Evolutionary conservation across 192 early-diverging fungal genomes (phyloP), one percentile per base, ranked within the genome.

Genomic region (Entrophospora sp.): DNA sequence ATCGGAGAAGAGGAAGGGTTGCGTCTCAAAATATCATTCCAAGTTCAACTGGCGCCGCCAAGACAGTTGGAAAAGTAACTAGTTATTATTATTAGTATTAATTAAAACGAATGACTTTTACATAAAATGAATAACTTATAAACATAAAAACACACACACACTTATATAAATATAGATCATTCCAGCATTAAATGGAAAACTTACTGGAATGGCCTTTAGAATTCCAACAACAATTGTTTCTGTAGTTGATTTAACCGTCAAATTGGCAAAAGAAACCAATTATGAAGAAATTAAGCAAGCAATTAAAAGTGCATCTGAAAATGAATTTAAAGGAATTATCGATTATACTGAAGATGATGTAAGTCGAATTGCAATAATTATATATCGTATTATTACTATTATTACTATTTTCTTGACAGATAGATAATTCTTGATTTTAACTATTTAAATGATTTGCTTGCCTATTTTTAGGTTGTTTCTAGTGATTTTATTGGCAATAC

Each of bases 161-260:
- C n/a, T n/a, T n/a, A n/a, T n/a, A n/a, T n/a, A n/a, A n/a, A n/a
- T n/a, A 9, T 25, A 58, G 56, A 94, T 98, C 60, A 90, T 97
- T 60, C 96, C 96, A 60, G 71, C 75, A 34, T 82, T 97, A 67
- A 91, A 93, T 77, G 94, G 92, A 72, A 97, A 95, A 86, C 81
- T 98, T 64, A 98, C 96, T 52, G 95, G 95, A 71, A 98, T 98
- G 96, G 84, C 96, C 63, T 95, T 98, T 85, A 93, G 96, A 84
- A 89, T 98, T 58, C 86, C 89, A 30, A 87, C 73, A 81, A 89
- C 75, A 8, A 92, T 97, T 71, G 96, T 98, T 53, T 98, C 96
- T 30, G 92, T 98, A 58, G 96, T 98, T 67, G 96, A 98, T 76
- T 79, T 98, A 75, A 98, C 96, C 25, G 89, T 89, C 63, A 91